Conservation (phyloP, 805 yeast species). For the Myxozyma udenii region DNA sequence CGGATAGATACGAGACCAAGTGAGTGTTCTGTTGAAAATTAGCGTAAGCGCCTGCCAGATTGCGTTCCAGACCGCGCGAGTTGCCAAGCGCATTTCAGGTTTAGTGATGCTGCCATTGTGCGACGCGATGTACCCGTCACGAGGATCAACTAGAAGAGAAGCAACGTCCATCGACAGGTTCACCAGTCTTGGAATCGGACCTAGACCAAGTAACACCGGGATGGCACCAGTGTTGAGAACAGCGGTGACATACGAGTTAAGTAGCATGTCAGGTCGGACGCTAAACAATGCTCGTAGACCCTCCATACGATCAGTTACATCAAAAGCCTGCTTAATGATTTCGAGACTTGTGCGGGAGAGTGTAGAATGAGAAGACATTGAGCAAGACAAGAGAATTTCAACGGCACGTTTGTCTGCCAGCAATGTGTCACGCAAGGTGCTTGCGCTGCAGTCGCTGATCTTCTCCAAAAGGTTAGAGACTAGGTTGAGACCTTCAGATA, state of each 20-base stretch:
- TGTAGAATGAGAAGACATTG: constrained; percentile 58
- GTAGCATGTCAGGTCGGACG: constrained; percentile 45
- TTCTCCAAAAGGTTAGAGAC: constrained; percentile 15
- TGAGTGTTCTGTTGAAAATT: constrained; percentile 62
- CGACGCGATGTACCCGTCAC: constrained; percentile 52
- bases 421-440: constrained; percentile 17
- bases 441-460: constrained; percentile 20
- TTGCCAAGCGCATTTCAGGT: constrained; percentile 33
- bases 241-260: constrained; percentile 50
- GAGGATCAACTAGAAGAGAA: constrained; percentile 61
- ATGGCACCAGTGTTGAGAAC: constrained; percentile 43
- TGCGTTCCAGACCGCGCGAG: constrained; percentile 58
- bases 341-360: constrained; percentile 69
- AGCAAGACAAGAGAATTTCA: constrained; percentile 57
- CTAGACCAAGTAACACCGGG: constrained; percentile 49
- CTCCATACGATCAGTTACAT: constrained; percentile 75
- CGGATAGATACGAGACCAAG: constrained; percentile 70
- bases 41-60: constrained; percentile 72
- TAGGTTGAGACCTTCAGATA: constrained; percentile 5
- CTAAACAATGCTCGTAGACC: constrained; percentile 59
- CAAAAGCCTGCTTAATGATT: constrained; percentile 70
- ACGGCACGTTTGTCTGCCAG: constrained; percentile 10
- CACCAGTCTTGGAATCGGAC: constrained; percentile 73
- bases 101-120: constrained; percentile 35
- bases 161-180: constrained; percentile 72